Conservation (phyloP, 2,329 filamentous ascomycete species). For the Leptodontidium sp. region DNA sequence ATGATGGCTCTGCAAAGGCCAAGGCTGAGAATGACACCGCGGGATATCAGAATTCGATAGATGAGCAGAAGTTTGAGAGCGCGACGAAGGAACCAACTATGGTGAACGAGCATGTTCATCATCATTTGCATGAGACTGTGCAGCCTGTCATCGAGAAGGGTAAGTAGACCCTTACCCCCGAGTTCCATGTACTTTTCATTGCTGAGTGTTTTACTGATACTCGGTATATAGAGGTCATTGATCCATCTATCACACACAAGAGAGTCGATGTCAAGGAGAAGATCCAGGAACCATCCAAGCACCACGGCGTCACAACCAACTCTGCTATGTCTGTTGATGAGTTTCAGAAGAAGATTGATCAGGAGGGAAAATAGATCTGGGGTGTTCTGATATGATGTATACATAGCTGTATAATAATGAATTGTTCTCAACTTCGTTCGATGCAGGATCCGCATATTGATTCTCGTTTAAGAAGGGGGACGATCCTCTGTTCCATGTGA, state of each 20-base stretch:
- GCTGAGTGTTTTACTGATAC: slow-evolving; percentile 14
- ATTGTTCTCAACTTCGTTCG: background rate
- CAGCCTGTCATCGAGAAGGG: slow-evolving; percentile 72
- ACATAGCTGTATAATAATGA: slow-evolving; percentile 1
- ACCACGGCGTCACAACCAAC: slow-evolving; percentile 69
- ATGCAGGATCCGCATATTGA: background rate
- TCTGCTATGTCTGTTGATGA: slow-evolving; percentile 65
- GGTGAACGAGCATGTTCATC: slow-evolving; percentile 68
- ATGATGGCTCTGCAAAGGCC: slow-evolving; percentile 54
- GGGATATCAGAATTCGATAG: slow-evolving; percentile 58
- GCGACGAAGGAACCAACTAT: slow-evolving; percentile 57
- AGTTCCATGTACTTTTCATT: background rate
- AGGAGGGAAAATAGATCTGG: background rate
- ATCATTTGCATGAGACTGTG: slow-evolving; percentile 56
- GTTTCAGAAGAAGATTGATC: slow-evolving; percentile 54
- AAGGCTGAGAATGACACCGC: slow-evolving; percentile 59
- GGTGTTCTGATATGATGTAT: slow-evolving; percentile 14
- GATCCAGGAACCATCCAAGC: slow-evolving; percentile 69
- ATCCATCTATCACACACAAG: slow-evolving; percentile 73
- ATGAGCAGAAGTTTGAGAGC: slow-evolving; percentile 43
- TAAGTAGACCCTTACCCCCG: slow-evolving; percentile 7
- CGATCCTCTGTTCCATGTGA: too few relatives aligned
- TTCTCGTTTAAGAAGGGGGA: background rate
- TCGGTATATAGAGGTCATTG: slow-evolving; percentile 59
- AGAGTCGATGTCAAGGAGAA: slow-evolving; percentile 75